Evolutionary conservation across 2,329 filamentous ascomycete genomes (phyloP).

Genomic region (Claviceps paspali): DNA sequence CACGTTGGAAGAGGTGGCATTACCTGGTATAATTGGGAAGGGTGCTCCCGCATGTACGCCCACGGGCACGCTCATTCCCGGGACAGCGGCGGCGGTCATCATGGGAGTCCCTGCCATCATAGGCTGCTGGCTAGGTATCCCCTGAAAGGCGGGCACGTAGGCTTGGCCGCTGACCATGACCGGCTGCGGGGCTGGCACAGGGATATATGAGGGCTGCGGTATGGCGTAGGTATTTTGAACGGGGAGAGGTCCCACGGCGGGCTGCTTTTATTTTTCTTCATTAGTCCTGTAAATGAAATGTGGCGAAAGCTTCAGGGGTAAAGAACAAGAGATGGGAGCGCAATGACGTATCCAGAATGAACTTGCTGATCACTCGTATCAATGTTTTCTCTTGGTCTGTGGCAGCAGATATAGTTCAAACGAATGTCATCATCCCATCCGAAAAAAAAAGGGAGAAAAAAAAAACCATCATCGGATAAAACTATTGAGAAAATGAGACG

Average conservation of each 20-base stretch:
- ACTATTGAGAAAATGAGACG: not conserved
- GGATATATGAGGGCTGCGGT: conserved; percentile 13
- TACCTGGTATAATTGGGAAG: conserved; percentile 26
- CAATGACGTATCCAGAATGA: no score
- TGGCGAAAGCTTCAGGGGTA: no score
- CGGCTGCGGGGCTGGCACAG: conserved; percentile 13
- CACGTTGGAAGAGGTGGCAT: conserved; percentile 11
- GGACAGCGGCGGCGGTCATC: conserved; percentile 12
- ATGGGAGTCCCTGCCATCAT: conserved; percentile 15
- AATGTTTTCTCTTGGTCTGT: not conserved
- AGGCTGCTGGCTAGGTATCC: conserved; percentile 12
- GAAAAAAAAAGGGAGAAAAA: not conserved
- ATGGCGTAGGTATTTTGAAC: conserved; percentile 17
- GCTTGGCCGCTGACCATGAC: conserved; percentile 18
- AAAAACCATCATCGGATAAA: no score
- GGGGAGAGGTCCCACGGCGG: conserved; percentile 14
- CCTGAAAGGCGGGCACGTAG: conserved; percentile 9
- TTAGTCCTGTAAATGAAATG: not conserved
- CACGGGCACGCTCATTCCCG: no score
- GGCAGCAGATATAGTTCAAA: not conserved
- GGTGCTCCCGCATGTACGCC: conserved; percentile 9
- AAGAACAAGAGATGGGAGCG: not conserved
- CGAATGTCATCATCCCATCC: not conserved
- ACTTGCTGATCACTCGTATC: no score
- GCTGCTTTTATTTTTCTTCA: conserved; percentile 15